Conservation (phyloP, 805 yeast genomes). For the Candida golubevii region DNA sequence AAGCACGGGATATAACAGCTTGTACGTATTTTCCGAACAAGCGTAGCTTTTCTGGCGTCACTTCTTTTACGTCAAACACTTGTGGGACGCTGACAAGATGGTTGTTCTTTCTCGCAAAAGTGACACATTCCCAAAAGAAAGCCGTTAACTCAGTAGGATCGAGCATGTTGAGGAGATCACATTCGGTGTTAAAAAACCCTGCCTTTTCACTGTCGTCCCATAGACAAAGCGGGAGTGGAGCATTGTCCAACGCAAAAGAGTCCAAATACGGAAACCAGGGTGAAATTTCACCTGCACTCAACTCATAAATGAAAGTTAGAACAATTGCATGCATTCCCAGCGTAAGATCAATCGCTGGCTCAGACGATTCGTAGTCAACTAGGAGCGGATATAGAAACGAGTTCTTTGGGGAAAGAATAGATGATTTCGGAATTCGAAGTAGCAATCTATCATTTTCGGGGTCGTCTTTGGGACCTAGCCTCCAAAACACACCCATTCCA, state of each 20-base stretch:
- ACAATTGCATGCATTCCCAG: constrained; percentile 63
- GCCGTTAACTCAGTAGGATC: constrained; percentile 42
- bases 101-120: constrained; percentile 35
- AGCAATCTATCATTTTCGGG: constrained; percentile 34
- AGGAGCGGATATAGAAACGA: constrained; percentile 64
- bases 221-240: constrained; percentile 54
- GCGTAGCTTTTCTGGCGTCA: constrained; percentile 24
- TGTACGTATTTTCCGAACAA: constrained; percentile 55
- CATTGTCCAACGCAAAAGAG: constrained; percentile 41
- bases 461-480: constrained; percentile 20
- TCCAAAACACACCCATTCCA: constrained; percentile 72
- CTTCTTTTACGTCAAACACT: constrained; percentile 23
- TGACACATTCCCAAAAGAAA: constrained; percentile 36
- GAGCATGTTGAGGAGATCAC: constrained; percentile 55
- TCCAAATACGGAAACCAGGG: constrained; percentile 75
- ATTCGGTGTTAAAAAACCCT: constrained; percentile 56
- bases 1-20: constrained; percentile 72
- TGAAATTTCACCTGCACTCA: constrained; percentile 50
- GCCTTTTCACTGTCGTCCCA: constrained; percentile 54
- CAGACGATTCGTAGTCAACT: constrained; percentile 41
- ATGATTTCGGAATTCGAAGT: constrained; percentile 57
- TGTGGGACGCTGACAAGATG: constrained; percentile 32
- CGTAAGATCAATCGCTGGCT: constrained; percentile 30
- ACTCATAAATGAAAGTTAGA: constrained; percentile 69
- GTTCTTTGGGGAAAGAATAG: constrained; percentile 54